Base-by-base conservation (phyloP, 768 basidiomycete genomes). In the Leucocoprinus sp. region DNA sequence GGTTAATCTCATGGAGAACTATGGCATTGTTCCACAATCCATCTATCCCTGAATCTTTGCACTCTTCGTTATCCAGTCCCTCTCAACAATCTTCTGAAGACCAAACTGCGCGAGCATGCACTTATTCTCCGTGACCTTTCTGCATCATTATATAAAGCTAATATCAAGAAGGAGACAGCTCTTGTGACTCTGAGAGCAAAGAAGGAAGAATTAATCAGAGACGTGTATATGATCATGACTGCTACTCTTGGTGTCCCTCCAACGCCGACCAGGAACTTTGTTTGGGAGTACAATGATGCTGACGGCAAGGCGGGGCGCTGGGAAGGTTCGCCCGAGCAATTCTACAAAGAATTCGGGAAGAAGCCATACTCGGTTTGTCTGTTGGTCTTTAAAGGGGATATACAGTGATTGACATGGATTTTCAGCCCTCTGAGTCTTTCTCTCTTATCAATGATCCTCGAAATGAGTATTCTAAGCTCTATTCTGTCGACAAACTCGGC, bases 361-460 rank as follows among this genome's bases (percentile, higher is more conserved):
- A 72, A 74, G 50, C 72, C 75, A 40, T 76, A 74, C 56, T 60
- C 76, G 17, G 80, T 82, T 48, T 19, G 73, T 64, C 33, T 15
- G 8, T 34, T 15, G 8, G 4, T 35, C 29, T 23, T 18, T 36
- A 40, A 4, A 46, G 42, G n/a, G 28, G 34, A 34, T 1, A 18
- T 22, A 36, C 34, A 35, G 18, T 40, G 46, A 47, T 19, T 37
- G 31, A 19, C 34, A n/a, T 8, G 11, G 37, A 37, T 37, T 17
- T 52, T 23, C 44, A 86, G 77, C 79, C 82, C 2, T 58, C 69
- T 2, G 86, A 92, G 19, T 82, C 74, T 2, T 95, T 98, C 72
- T 95, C 92, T 28, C 74, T 98, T 9, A 91, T 98, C 62, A 84
- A 98, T 56, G 95, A 98, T 60, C 93, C 95, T 8, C 77, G 95